phyloP scores from a whole-genome alignment of 345 rosid genomes.

The Gossypium rotundifolium region DNA sequence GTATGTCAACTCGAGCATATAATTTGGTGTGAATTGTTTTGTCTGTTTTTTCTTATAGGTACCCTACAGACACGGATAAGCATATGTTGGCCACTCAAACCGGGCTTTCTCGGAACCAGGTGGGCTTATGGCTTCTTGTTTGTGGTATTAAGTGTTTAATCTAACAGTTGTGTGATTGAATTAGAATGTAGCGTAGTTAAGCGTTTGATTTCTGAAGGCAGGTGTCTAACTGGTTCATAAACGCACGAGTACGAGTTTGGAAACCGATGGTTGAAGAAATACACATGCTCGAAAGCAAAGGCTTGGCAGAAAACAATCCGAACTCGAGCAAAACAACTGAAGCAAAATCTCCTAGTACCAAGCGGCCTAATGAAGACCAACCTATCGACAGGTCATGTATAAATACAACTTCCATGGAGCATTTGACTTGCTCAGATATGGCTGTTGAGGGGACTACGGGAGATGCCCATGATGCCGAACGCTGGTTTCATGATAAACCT shows the following conservation, averaged over 20 bases:
- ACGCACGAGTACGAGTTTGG: conserved; percentile 59
- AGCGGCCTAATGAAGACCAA: conserved; percentile 20
- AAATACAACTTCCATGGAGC: conserved; percentile 17
- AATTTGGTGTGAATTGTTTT: background rate
- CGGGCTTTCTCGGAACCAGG: conserved; percentile 59
- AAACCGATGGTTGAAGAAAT: conserved; percentile 68
- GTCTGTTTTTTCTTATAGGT: conserved; percentile 27
- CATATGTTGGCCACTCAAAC: conserved; percentile 58
- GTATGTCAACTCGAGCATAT: background rate
- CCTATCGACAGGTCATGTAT: conserved; percentile 16
- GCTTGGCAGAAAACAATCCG: conserved; percentile 22
- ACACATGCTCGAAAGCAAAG: conserved; percentile 49
- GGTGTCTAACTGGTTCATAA: conserved; percentile 72
- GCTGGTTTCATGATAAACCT: conserved; percentile 39
- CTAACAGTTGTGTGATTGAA: conserved; percentile 11
- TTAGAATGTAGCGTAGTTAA: conserved; percentile 1
- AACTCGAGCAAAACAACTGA: conserved; percentile 10
- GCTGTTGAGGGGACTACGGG: conserved; percentile 12
- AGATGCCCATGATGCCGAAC: conserved; percentile 14
- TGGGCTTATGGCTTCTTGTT: conserved; percentile 11
- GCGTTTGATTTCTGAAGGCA: conserved; percentile 13
- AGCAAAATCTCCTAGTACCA: conserved; percentile 13
- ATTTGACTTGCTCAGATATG: conserved; percentile 15
- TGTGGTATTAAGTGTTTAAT: conserved; percentile 2
- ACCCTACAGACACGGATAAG: conserved; percentile 60